Base-by-base conservation (phyloP, 441 rosid genomes). In the Brassica balearica region DNA sequence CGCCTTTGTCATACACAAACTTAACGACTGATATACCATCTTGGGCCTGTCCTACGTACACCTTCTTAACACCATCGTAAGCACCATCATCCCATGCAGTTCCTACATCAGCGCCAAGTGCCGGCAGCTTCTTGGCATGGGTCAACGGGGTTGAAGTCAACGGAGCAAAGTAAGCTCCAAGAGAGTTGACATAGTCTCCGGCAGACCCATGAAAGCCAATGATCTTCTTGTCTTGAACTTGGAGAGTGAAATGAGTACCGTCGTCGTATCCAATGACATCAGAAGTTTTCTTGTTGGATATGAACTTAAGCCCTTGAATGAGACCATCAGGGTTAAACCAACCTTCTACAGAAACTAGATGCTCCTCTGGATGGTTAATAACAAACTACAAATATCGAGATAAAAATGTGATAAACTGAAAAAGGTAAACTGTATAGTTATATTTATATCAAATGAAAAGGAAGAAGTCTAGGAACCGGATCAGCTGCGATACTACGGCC, bases 1-100 rank as follows among this genome's bases (percentile, higher is more conserved):
- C 9, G 14, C 56, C 79, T 12, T 74, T 79, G 67, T 12, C 62
- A 7, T 79, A 79, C 62, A 23, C 75, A 79, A 79, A 79, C 68
- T 74, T 69, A 9, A 79, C 75, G 1, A 6, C 74, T 64, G 66
- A 73, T 0, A 79, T 32, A 74, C 82, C 75, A 60, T 58, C 71
- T 2, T 74, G 56, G 6, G 55, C 79, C 71, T 80, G 79, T 4
- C 82, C 82, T 25, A 80, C 79, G n/a, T 62, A 69, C 15, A 80
- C 82, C 53, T 43, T 74, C 15, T 22, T 74, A 9, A 80, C 82
- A 10, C 78, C 76, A 11, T 69, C 72, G 68, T 53, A 56, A 65
- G 72, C 75, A 65, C 79, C 82, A 14, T 65, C 82, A 58, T 80
- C 82, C 82, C 82, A 80, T 74, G 55, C 5, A 69, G 56, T 53